Percentiles rank a stretch among this genome's conserved stretches.
Evolutionary conservation across 2,329 filamentous ascomycete species (phyloP).

Genomic region (Talaromyces sp.): DNA sequence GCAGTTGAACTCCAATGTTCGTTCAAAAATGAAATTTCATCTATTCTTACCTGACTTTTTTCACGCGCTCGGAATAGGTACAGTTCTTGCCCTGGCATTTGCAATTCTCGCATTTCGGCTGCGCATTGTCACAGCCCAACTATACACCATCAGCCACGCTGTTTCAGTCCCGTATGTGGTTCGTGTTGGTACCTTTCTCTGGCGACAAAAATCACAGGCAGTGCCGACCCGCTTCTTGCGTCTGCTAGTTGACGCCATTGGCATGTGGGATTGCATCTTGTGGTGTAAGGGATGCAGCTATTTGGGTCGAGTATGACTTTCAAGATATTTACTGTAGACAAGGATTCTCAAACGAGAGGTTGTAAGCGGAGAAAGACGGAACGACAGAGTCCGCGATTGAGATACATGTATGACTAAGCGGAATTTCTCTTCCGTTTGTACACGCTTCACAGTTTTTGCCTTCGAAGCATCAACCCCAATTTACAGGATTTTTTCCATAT

Average conservation of each 20-base stretch:
- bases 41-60: conserved; percentile 18
- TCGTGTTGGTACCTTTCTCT: conserved; percentile 23
- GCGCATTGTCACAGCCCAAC: conserved; percentile 47
- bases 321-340: no score
- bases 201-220: conserved; percentile 34
- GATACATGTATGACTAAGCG: neutral
- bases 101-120: conserved; percentile 43
- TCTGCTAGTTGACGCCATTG: neutral
- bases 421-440: neutral
- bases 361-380: neutral
- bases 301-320: no score
- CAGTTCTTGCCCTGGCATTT: conserved; percentile 41
- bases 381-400: neutral
- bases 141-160: conserved; percentile 15
- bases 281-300: no score
- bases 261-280: neutral
- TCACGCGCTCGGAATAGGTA: conserved; percentile 32
- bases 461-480: no score
- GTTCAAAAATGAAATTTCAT: neutral
- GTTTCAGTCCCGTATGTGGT: neutral
- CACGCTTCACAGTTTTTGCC: no score
- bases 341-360: neutral
- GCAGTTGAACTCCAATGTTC: neutral
- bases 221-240: conserved; percentile 13
- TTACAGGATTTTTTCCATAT: no score